Percentiles rank a stretch among this genome's conserved stretches.
Conservation (phyloP, 2,329 filamentous ascomycete species). For the Clarireedia sp. region DNA sequence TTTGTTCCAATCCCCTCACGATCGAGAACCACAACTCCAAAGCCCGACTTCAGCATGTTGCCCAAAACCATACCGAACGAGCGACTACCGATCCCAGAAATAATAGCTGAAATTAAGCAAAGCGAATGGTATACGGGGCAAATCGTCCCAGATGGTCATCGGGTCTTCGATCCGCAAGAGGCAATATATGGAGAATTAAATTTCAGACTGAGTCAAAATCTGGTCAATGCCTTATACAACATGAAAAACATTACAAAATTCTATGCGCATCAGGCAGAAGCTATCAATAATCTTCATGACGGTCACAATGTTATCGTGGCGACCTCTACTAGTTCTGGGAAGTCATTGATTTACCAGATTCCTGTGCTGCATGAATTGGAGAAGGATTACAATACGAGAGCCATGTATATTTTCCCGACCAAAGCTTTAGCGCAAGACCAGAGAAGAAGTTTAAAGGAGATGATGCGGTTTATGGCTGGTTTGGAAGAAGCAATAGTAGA, state of each 20-base stretch:
- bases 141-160: slow-evolving; percentile 86
- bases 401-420: slow-evolving; percentile 97
- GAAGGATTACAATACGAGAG: slow-evolving; percentile 64
- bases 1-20: slow-evolving; percentile 56
- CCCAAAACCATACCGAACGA: slow-evolving; percentile 72
- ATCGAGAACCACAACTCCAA: slow-evolving; percentile 31
- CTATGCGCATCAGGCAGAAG: slow-evolving; percentile 88
- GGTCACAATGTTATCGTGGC: slow-evolving; percentile 85
- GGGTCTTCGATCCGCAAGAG: slow-evolving; percentile 80
- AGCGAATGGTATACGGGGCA: slow-evolving; percentile 86
- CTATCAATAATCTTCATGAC: slow-evolving; percentile 77
- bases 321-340: slow-evolving; percentile 93
- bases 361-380: slow-evolving; percentile 85
- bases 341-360: slow-evolving; percentile 95
- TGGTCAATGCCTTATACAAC: slow-evolving; percentile 96
- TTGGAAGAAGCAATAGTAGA: slow-evolving; percentile 73
- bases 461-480: slow-evolving; percentile 71
- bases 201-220: slow-evolving; percentile 78
- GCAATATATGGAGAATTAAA: slow-evolving; percentile 75
- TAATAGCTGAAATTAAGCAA: slow-evolving; percentile 73
- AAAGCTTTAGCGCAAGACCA: slow-evolving; percentile 96
- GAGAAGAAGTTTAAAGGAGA: slow-evolving; percentile 74
- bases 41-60: slow-evolving; percentile 37
- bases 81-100: slow-evolving; percentile 72
- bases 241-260: slow-evolving; percentile 77